Evolutionary conservation across 2,329 filamentous ascomycete species (phyloP).

Genomic region (Trichocomaceae sp.): DNA sequence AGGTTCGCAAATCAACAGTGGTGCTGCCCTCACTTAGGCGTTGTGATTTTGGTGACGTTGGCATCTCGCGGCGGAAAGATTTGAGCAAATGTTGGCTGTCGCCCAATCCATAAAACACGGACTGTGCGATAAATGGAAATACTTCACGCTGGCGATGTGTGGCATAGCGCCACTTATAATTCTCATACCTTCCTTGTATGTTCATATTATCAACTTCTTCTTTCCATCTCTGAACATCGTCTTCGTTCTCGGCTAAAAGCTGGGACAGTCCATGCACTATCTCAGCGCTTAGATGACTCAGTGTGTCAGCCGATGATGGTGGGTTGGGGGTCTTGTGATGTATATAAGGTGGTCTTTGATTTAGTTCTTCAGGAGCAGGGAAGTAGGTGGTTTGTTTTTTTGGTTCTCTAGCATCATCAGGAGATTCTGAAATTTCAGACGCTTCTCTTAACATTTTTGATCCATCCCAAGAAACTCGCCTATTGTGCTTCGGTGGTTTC

Average conservation of each 20-base stretch:
- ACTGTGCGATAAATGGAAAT: conserved; percentile 40
- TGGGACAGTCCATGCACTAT: conserved; percentile 33
- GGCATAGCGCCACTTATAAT: conserved; percentile 33
- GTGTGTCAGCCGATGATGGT: conserved; percentile 23
- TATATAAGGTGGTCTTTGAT: conserved; percentile 14
- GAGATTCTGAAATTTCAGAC: conserved; percentile 12
- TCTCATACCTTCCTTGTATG: conserved; percentile 30
- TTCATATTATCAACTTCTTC: conserved; percentile 34
- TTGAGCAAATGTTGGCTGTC: conserved; percentile 33
- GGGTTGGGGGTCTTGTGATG: conserved; percentile 14
- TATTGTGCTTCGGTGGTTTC: conserved; percentile 17
- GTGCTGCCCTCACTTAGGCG: conserved; percentile 2
- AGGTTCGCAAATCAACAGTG: conserved; percentile 24
- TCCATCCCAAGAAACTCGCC: conserved; percentile 35
- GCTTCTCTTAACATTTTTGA: conserved; percentile 29
- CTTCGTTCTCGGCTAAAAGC: conserved; percentile 30
- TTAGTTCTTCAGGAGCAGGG: conserved; percentile 18
- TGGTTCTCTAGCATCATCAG: not conserved
- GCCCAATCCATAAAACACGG: conserved; percentile 39
- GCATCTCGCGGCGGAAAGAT: conserved; percentile 30
- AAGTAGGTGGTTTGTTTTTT: conserved; percentile 14
- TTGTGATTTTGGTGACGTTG: conserved; percentile 5
- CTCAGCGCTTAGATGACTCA: conserved; percentile 31
- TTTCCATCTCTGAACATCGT: conserved; percentile 34
- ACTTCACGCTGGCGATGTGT: conserved; percentile 31